Conservation (phyloP, 2,329 filamentous ascomycete genomes). For the Exophiala sp. region DNA sequence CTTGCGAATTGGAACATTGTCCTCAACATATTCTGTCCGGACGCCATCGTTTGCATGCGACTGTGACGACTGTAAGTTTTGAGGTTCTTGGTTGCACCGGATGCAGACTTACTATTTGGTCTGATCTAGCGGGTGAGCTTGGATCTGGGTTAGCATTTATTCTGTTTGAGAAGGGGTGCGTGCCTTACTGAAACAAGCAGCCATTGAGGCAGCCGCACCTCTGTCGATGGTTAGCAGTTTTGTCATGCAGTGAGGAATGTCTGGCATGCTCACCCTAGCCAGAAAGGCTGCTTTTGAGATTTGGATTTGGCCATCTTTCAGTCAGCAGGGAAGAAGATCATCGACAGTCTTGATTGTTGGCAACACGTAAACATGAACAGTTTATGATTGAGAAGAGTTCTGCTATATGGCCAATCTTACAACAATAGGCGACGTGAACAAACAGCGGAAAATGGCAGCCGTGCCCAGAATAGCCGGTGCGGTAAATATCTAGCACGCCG, state of each 20-base stretch:
- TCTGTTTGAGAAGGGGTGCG: background rate
- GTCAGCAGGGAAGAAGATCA: background rate
- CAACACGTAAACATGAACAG: background rate
- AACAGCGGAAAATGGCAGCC: too few species aligned
- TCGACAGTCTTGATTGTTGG: background rate
- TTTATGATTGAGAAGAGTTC: background rate
- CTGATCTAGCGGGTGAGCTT: conserved; percentile 21
- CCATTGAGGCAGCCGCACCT: conserved; percentile 20
- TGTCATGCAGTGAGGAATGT: background rate
- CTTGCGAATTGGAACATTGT: conserved; percentile 17
- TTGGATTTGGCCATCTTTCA: conserved; percentile 12
- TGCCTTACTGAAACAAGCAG: conserved; percentile 20
- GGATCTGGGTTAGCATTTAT: background rate
- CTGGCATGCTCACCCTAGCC: conserved; percentile 16
- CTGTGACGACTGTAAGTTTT: background rate
- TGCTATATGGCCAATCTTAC: background rate
- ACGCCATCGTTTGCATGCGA: conserved; percentile 20
- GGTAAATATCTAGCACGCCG: too few species aligned
- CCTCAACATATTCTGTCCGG: conserved; percentile 20
- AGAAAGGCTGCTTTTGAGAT: conserved; percentile 19
- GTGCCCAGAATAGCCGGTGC: too few species aligned
- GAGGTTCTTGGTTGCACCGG: background rate
- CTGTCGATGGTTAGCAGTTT: conserved; percentile 8
- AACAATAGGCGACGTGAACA: background rate
- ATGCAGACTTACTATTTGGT: conserved; percentile 19